Evolutionary conservation across 768 basidiomycete species (phyloP), one percentile per base, ranked within the genome.

Genomic region (Auriscalpium vulgare): DNA sequence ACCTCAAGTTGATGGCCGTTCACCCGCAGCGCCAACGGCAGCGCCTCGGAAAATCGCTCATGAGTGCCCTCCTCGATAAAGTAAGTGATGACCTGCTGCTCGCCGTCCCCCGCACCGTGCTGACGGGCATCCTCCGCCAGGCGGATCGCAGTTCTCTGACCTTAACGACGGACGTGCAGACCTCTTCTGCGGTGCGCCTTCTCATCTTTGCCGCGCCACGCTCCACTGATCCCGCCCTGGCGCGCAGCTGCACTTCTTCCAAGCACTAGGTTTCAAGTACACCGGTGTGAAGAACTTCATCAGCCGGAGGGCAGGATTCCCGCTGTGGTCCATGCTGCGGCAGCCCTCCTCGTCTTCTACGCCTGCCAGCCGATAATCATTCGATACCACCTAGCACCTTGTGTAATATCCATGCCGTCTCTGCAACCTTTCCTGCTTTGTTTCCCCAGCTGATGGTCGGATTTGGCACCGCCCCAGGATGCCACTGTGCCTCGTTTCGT

Each of bases 231-330:
- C 29, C 29, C 40, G 40, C 8, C 21, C 40, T 13, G 14, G 40
- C 40, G 6, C 7, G 40, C 36, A 55, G 54, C 46, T 55, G 21
- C 34, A 43, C 35, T 55, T 55, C 19, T 47, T 55, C 7, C 46
- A 55, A 7, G 40, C 21, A n/a, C 5, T 29, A 10, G 47, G 54
- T 10, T 55, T 55, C 54, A 40, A 19, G n/a, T 47, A 55, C 21
- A 49, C 46, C 1, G 54, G 54, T 8, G 54, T 55, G 17, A 47
- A 48, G 8, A 55, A 55, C 29, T 47, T 55, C 29, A 29, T 55
- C 34, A 43, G 54, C 36, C 46, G 47, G 54, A 35, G 37, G 38
- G 47, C 37, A 16, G 54, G 54, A 6, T 55, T 55, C 46, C 47
- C 47, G 8, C 5, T 55, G 16, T 55, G 54, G 54, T 47, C 35